Evolutionary conservation across 768 basidiomycete genomes (phyloP), one percentile per base, ranked within the genome.

Genomic region (Mycena crocata): DNA sequence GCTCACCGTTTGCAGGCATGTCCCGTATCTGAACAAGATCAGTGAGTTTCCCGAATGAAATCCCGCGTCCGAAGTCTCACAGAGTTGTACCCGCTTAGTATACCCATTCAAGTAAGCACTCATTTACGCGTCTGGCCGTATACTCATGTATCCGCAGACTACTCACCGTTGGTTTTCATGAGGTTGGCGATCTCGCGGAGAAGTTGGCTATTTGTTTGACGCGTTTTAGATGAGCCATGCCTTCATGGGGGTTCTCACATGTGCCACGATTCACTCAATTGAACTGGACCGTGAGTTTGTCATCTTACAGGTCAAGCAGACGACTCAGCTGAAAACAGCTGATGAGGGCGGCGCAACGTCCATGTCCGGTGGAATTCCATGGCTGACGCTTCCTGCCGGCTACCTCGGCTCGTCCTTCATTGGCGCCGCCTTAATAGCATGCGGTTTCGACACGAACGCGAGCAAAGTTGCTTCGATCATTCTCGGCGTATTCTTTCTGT

Each of bases 111-210:
- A 95, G 94, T 94, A 79, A 79, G 89, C 59, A 19, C n/a, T 23
- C 37, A 32, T 62, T 64, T 57, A 28, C 24, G 52, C 49, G 35
- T n/a, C 28, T 30, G 52, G 31, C 57, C 37, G 23, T 61, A 17
- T 32, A 40, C 40, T 60, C 21, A 40, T 32, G 35, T 23, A 23
- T 60, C 24, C 68, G 30, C 69, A 93, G 93, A 72, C 76, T 95
- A 57, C 84, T 95, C 55, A 94, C 94, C 1, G 94, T 95, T 50
- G 94, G 94, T 51, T 94, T 95, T 75, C 94, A 95, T 78, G 94
- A 95, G 82, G 93, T 91, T 70, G 65, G 76, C 71, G 46, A 44
- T 40, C 26, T 14, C 35, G 4, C 37, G 15, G 19, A 12, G 45
- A 58, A 26, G 24, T 10, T 44, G n/a, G 51, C 62, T 51, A 59